Evolutionary conservation across 2,329 filamentous ascomycete genomes (phyloP).

Genomic region (Byssoonygena ceratinophila): DNA sequence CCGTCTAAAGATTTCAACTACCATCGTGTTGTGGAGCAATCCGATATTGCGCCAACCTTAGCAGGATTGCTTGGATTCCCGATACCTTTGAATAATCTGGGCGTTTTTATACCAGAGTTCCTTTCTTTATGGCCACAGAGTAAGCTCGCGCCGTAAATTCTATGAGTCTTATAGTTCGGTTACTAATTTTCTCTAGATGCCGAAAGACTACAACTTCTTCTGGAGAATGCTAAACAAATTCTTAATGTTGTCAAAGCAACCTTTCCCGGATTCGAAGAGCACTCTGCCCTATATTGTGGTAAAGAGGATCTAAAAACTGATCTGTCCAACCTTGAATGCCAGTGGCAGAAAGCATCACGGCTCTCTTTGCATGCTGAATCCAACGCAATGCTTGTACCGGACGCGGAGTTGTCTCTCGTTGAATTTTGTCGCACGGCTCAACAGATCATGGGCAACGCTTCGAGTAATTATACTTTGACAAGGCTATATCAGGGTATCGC

Average conservation of each 20-base stretch:
- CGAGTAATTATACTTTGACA: slow-evolving; percentile 77
- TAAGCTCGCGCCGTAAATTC: slow-evolving; percentile 30
- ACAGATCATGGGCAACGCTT: slow-evolving; percentile 71
- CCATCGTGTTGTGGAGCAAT: slow-evolving; percentile 80
- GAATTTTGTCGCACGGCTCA: slow-evolving; percentile 64
- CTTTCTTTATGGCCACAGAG: slow-evolving; percentile 62
- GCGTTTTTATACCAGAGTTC: slow-evolving; percentile 71
- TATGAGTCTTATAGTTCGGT: background rate
- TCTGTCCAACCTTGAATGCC: slow-evolving; percentile 55
- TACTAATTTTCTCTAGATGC: slow-evolving; percentile 25
- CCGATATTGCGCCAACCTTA: slow-evolving; percentile 82
- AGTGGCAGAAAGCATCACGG: slow-evolving; percentile 46
- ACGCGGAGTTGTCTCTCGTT: slow-evolving; percentile 23
- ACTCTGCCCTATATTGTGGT: slow-evolving; percentile 20
- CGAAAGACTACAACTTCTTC: slow-evolving; percentile 57
- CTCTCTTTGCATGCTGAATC: slow-evolving; percentile 17
- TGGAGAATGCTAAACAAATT: slow-evolving; percentile 72
- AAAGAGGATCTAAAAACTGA: slow-evolving; percentile 19
- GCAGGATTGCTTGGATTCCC: slow-evolving; percentile 80
- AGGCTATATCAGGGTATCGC: slow-evolving; percentile 31
- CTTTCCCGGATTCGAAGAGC: slow-evolving; percentile 44
- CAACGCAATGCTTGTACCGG: slow-evolving; percentile 11
- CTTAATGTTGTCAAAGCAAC: slow-evolving; percentile 64
- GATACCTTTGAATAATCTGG: slow-evolving; percentile 78
- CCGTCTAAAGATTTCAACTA: slow-evolving; percentile 65